Evolutionary conservation across 1,284 basidiomycete genomes (phyloP), one percentile per base, ranked within the genome.

Genomic region (Leccinum pachyderme): DNA sequence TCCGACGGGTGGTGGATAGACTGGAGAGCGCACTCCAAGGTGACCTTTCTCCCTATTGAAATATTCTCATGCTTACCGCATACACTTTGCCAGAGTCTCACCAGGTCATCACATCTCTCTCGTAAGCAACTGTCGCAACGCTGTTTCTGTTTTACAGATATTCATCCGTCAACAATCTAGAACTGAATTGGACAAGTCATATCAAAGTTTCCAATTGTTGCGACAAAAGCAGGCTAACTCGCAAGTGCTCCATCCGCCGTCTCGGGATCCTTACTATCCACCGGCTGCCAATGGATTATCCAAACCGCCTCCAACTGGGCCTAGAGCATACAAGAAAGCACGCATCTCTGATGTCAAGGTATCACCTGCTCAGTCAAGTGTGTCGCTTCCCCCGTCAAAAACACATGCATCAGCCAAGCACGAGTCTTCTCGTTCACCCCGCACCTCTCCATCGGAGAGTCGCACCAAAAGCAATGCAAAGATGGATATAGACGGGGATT

Each of bases 21-120:
- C 73, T 92, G 41, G 86, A 91, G 69, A 75, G 75, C 33, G 87
- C 89, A 55, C 78, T 92, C 43, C 81, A 80, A 81, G 89, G 89
- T 91, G 65, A 58, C 78, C 58, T 18, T 52, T 49, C 29, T 8
- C 33, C 31, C 27, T 31, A 27, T 48, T 27, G 13, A 47, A 22
- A 28, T 22, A 29, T 41, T 53, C 54, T 47, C 24, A 46, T 22
- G 33, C 57, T 54, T 45, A 61, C 32, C 18, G 4, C 29, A 24
- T n/a, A 25, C 33, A 27, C 49, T 41, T 47, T 60, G 18, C 15
- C 62, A 91, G 89, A 91, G 71, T 91, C 89, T 1, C 87, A 91
- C 66, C 76, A 81, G 61, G 82, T 81, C 29, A 85, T 91, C 53
- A 68, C 74, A n/a, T 78, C 80, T 0, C 73, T 91, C 50, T 86